These are phyloP conservation scores for Pythium phragmiticola DNA, from an alignment of 352 stramenopile genomes.

Conservation along the genomic window DNA sequence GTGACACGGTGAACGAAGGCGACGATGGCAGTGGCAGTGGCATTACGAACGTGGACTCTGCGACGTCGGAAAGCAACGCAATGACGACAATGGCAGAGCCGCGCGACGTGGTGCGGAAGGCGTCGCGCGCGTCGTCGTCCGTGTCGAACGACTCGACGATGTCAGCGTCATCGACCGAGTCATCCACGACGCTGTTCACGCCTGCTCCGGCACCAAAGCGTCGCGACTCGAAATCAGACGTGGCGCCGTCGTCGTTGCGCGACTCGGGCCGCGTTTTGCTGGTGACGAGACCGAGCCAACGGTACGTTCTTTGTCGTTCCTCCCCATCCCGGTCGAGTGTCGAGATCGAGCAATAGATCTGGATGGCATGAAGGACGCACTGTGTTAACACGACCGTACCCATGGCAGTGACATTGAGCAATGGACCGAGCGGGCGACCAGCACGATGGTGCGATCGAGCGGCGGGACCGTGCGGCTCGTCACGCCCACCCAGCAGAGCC, in stretches of 20 bases:
- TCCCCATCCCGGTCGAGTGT: background rate
- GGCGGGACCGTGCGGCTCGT: slow-evolving; percentile 42
- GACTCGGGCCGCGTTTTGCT: slow-evolving; percentile 60
- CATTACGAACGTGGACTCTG: background rate
- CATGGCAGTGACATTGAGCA: slow-evolving; percentile 64
- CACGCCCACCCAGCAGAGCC: slow-evolving; percentile 56
- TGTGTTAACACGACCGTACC: too few relatives aligned
- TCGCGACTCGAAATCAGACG: background rate
- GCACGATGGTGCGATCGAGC: slow-evolving; percentile 66
- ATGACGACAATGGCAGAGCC: background rate
- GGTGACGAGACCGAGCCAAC: slow-evolving; percentile 67
- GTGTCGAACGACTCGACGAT: slow-evolving; percentile 16
- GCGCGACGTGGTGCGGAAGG: slow-evolving; percentile 3
- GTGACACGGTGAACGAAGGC: slow-evolving; percentile 65
- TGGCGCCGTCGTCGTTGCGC: background rate
- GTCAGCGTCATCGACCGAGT: slow-evolving; percentile 4
- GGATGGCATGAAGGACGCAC: too few relatives aligned
- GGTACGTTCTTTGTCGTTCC: slow-evolving; percentile 28
- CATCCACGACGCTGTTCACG: background rate
- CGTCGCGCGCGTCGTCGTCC: slow-evolving; percentile 18
- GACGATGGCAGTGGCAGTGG: slow-evolving; percentile 24
- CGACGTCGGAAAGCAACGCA: background rate
- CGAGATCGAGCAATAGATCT: background rate
- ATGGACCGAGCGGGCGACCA: slow-evolving; percentile 79
- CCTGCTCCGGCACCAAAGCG: background rate